phyloP scores from a whole-genome alignment of 148 eudicot genomes.

The Silene latifolia region DNA sequence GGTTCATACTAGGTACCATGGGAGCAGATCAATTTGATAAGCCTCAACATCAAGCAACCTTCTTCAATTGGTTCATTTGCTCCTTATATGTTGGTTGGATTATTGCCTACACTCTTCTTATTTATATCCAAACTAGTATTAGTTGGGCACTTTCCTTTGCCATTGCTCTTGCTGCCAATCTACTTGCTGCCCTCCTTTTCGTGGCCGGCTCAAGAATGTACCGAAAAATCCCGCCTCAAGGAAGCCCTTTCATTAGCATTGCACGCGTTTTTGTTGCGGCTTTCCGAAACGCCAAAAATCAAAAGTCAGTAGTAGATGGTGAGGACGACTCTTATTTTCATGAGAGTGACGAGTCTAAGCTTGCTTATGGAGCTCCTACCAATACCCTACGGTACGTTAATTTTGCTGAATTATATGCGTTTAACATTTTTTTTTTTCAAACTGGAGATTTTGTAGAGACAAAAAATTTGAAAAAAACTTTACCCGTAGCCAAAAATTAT shows the following conservation, averaged over 20 bases:
- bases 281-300: slow-evolving; percentile 23
- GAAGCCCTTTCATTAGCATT: slow-evolving; percentile 50
- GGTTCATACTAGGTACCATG: slow-evolving; percentile 41
- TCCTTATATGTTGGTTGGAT: slow-evolving; percentile 27
- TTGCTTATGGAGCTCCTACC: slow-evolving; percentile 19
- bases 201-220: slow-evolving; percentile 33
- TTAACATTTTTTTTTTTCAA: no score
- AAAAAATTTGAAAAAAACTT: no score
- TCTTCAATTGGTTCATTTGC: slow-evolving; percentile 44
- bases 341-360: slow-evolving; percentile 17
- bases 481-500: no score
- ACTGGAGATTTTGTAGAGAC: no score
- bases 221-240: slow-evolving; percentile 28
- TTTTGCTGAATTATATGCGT: no score
- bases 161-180: slow-evolving; percentile 34
- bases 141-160: slow-evolving; percentile 47
- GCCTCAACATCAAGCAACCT: slow-evolving; percentile 30
- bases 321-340: slow-evolving; percentile 25
- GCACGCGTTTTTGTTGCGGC: slow-evolving; percentile 49
- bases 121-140: slow-evolving; percentile 45
- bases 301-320: background rate
- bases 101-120: slow-evolving; percentile 37
- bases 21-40: slow-evolving; percentile 46
- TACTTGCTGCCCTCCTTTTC: slow-evolving; percentile 30
- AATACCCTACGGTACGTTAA: slow-evolving; percentile 33